These are phyloP conservation scores for Mycena albidolilacea DNA, from an alignment of 768 basidiomycete species.

Conservation along the genomic window DNA sequence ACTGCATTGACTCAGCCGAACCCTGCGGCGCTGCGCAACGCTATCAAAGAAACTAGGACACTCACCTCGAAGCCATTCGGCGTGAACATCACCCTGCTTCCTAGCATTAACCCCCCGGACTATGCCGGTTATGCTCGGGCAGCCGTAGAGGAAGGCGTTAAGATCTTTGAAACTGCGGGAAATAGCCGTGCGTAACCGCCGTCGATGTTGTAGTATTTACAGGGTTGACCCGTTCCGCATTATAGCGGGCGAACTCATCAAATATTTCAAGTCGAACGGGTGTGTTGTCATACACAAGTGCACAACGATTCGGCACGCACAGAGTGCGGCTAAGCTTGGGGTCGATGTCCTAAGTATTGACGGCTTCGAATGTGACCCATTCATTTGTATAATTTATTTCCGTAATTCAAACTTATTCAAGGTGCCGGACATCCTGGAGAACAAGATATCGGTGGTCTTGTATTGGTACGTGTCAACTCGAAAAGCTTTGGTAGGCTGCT, in stretches of 20 bases:
- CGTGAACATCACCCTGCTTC: constrained; percentile 90
- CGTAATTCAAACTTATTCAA: constrained; percentile 49
- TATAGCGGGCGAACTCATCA: constrained; percentile 82
- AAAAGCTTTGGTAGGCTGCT: not conserved
- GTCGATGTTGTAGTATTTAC: not conserved
- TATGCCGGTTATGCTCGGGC: constrained; percentile 88
- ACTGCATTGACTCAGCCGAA: constrained; percentile 92
- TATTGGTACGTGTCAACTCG: constrained; percentile 67
- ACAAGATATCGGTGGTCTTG: constrained; percentile 91
- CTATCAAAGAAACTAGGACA: constrained; percentile 83
- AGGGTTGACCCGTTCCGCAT: not conserved
- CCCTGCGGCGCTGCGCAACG: constrained; percentile 84
- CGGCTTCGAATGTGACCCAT: constrained; percentile 85
- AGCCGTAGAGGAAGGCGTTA: constrained; percentile 90
- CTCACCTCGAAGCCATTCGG: constrained; percentile 85
- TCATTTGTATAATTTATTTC: constrained; percentile 6
- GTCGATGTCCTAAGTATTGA: constrained; percentile 94
- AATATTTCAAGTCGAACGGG: constrained; percentile 83
- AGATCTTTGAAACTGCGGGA: constrained; percentile 93
- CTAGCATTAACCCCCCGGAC: constrained; percentile 91
- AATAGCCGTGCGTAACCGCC: constrained; percentile 77
- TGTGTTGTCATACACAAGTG: constrained; percentile 93
- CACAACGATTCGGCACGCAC: constrained; percentile 88
- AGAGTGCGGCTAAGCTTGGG: constrained; percentile 80
- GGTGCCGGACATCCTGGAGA: constrained; percentile 97